Conservation (phyloP, 208 protist genomes). For the Leishmania tarentolae region DNA sequence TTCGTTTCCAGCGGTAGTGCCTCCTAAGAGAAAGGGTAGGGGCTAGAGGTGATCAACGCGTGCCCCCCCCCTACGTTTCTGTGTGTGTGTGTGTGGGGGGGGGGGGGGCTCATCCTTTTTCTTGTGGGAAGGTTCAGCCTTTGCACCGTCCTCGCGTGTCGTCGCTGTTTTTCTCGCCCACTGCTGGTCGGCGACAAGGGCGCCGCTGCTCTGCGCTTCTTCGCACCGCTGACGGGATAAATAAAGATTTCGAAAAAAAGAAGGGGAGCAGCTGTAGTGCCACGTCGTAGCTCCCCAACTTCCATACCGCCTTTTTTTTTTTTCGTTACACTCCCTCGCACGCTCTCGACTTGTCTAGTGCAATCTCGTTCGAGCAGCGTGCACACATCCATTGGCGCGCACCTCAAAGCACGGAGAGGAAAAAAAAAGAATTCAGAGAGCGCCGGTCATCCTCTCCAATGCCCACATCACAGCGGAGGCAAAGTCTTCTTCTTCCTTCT, state of each 20-base stretch:
- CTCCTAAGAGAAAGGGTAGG: neutral
- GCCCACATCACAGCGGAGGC: constrained; percentile 9
- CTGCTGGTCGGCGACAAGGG: neutral
- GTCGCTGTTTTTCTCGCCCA: neutral
- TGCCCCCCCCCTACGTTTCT: neutral
- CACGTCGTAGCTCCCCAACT: neutral
- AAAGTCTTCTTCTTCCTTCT: constrained; percentile 14
- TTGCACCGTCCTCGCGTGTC: neutral
- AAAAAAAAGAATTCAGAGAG: neutral
- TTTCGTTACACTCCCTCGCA: too few species aligned
- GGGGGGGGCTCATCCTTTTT: too few species aligned
- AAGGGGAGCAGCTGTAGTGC: neutral
- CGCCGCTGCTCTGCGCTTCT: neutral
- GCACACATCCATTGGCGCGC: neutral
- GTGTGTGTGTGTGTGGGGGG: too few species aligned
- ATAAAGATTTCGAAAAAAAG: neutral
- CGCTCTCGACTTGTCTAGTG: neutral
- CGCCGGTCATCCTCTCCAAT: neutral
- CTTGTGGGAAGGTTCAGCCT: neutral
- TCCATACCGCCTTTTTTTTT: neutral
- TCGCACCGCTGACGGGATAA: neutral
- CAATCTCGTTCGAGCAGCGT: neutral
- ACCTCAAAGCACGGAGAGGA: neutral
- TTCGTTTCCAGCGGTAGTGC: neutral
- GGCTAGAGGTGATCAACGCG: neutral